Base-by-base conservation (phyloP, 805 yeast genomes). In the Myxozyma melibiosi region DNA sequence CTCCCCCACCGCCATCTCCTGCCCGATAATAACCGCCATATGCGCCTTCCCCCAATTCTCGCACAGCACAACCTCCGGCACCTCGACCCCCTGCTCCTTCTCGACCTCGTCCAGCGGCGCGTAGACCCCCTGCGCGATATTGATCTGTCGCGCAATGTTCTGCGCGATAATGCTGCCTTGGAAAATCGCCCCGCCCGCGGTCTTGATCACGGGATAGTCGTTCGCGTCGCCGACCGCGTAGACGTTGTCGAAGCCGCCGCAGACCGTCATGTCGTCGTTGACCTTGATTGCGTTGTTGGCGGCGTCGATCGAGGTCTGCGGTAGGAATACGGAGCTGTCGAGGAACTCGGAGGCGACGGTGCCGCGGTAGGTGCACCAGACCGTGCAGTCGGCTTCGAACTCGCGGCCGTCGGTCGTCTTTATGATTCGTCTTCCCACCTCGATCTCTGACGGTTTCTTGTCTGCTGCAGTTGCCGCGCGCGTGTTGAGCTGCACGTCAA, bases 161-260 rank as follows among this genome's bases (percentile, higher is more conserved):
- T 31, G 45, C 24, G 58, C 50, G 7, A 35, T 41, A 14, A 22
- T 14, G 20, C 22, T 6, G 2, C 39, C 44, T 27, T 55, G 58
- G 27, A 39, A 28, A 13, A 43, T 16, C 22, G 58, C 58, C 7
- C 58, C 58, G 13, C 58, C 54, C 3, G 58, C 58, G 16, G 58
- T 55, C 30, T 55, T 55, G 39, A 55, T 55, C 14, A 49, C 54
- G 13, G 54, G 54, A 31, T 49, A 42, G 31, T 55, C 54, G 39
- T 55, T 55, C 14, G 28, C 58, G 45, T 55, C 58, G 37, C 58
- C 58, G 28, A 55, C 22, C 4, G 58, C 58, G 35, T 31, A 55
- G 9, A 55, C 20, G 39, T 55, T 25, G n/a, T 34, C 45, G 27
- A 42, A 41, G 2, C 14, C 22, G 24, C 54, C 54, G 16, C 16